A percentile compares a stretch with the other conserved stretches of the same genome.
Conservation (phyloP, 371 early-diverging fungal genomes). For the Mucor velutinosus region DNA sequence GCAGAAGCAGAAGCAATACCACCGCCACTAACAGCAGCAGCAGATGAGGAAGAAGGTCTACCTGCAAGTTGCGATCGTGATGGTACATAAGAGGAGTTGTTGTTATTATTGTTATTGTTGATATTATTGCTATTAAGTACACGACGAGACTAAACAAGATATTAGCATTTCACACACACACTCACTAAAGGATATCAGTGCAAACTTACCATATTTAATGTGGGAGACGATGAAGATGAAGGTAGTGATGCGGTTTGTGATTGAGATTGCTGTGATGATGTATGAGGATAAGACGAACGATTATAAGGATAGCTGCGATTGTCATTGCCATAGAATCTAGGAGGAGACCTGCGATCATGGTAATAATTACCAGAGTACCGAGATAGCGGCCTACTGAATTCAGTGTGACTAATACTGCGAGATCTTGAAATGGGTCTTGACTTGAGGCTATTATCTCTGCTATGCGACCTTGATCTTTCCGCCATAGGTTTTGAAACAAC, state of each 20-base stretch:
- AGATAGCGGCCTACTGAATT: conserved; percentile 22
- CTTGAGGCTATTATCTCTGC: conserved; percentile 9
- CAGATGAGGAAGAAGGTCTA: conserved; percentile 19
- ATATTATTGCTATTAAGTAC: conserved; percentile 7
- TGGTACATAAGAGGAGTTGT: conserved; percentile 18
- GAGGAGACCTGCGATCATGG: conserved; percentile 11
- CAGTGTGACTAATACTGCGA: conserved; percentile 27
- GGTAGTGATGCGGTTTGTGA: neutral
- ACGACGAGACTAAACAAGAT: conserved; percentile 27
- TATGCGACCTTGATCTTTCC: conserved; percentile 19
- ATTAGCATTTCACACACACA: neutral
- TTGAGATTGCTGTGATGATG: neutral
- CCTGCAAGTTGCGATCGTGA: conserved; percentile 20
- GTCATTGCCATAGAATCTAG: conserved; percentile 13
- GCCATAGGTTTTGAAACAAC: neutral
- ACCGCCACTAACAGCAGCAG: neutral
- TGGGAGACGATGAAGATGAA: neutral
- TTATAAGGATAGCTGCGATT: conserved; percentile 5
- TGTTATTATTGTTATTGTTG: conserved; percentile 11
- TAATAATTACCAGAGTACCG: conserved; percentile 16
- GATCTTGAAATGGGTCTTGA: conserved; percentile 23
- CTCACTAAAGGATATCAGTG: neutral
- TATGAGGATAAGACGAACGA: neutral
- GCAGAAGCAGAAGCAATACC: neutral
- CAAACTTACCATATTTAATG: conserved; percentile 11